Evolutionary conservation across 1,284 basidiomycete genomes (phyloP), one percentile per base, ranked within the genome.

Genomic region (Cryptococcus sp.): DNA sequence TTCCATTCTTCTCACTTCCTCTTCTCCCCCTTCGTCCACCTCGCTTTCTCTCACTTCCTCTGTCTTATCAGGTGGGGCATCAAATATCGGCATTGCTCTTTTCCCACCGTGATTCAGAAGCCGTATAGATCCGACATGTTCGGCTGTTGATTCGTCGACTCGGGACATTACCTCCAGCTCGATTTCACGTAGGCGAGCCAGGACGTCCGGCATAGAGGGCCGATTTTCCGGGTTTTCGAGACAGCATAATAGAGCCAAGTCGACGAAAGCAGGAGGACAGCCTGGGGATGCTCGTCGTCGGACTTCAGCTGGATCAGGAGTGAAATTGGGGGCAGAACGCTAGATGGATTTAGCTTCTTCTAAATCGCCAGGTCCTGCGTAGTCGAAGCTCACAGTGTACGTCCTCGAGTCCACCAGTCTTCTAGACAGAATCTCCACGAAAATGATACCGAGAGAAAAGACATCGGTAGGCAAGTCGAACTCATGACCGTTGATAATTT

Each of bases 391-490:
- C 43, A 76, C 76, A 23, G 86, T 87, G 79, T 93, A 94, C 47
- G 85, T 83, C 54, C 81, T 76, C 58, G 70, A 74, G 62, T 93
- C 90, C 0, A 93, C 92, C 23, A 97, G 81, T 56, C 81, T 84
- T n/a, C 93, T 82, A 0, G 89, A 84, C 1, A 86, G 81, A 63
- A 98, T 90, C 78, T 98, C 95, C 68, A 90, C 89, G 66, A 96
- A 88, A 65, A 98, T 95, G 71, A 98, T 86, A 0, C 94, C 95
- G 23, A 97, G 83, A 5, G 91, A 94, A 75, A 90, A 97, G 23
- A 97, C 86, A 71, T 98, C 95, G 5, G 94, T 95, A 3, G 90
- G 87, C 5, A 98, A 83, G 70, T 90, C 88, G 67, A 98, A 97
- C 66, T 91, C 88, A 53, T 89, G 83, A 15, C 94, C 93, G 11